phyloP scores from a whole-genome alignment of 768 basidiomycete species.

The Pulveroboletus frians region DNA sequence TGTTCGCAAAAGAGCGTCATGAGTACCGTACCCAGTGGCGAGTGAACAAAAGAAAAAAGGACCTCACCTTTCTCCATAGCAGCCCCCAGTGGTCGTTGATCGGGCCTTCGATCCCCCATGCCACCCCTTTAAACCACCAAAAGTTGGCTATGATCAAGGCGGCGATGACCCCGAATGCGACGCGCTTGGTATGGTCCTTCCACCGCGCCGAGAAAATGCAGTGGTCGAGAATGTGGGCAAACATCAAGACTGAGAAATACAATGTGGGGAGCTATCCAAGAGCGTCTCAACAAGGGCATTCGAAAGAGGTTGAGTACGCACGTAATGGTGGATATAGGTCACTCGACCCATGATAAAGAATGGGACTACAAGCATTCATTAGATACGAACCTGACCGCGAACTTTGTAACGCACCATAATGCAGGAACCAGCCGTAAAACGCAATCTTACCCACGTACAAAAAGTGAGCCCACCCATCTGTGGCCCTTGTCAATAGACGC shows the following conservation, averaged over 20 bases:
- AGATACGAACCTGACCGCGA: background rate
- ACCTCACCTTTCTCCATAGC: slow-evolving; percentile 59
- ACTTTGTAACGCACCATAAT: slow-evolving; percentile 60
- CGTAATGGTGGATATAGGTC: slow-evolving; percentile 95
- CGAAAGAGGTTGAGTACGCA: slow-evolving; percentile 35
- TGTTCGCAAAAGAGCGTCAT: slow-evolving; percentile 4
- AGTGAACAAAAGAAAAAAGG: too few relatives aligned
- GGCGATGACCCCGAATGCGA: slow-evolving; percentile 62
- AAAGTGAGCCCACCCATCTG: slow-evolving; percentile 93
- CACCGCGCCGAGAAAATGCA: slow-evolving; percentile 80
- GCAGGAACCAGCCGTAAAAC: slow-evolving; percentile 86
- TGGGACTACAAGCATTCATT: slow-evolving; percentile 51
- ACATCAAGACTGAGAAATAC: slow-evolving; percentile 94
- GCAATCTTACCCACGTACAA: slow-evolving; percentile 89
- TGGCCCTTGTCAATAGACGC: slow-evolving; percentile 4
- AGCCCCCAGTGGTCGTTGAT: slow-evolving; percentile 75
- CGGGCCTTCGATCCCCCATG: slow-evolving; percentile 90
- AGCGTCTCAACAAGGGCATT: background rate
- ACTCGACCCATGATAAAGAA: slow-evolving; percentile 98
- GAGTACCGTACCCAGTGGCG: background rate
- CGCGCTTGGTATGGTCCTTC: slow-evolving; percentile 58
- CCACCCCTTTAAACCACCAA: slow-evolving; percentile 91
- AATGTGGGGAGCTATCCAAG: slow-evolving; percentile 75
- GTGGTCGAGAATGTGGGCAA: slow-evolving; percentile 87
- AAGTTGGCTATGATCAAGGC: slow-evolving; percentile 67